Base-by-base conservation (phyloP, 257 asterid genomes). In the Jasminum sambac region DNA sequence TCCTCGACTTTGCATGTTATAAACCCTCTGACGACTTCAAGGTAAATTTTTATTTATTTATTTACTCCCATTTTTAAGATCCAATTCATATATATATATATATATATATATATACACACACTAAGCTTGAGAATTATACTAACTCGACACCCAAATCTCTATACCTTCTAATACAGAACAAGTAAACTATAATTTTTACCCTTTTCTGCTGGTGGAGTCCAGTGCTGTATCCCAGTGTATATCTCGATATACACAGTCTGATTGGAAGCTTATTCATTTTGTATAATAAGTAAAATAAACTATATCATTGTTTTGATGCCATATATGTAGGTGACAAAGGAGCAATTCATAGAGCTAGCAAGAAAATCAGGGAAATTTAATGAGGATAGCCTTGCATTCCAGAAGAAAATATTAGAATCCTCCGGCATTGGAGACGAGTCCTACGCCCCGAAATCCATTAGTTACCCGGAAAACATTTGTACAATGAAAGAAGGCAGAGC, bases 401-500 rank as follows among this genome's bases (percentile, higher is more conserved):
- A 91, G 82, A 84, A 74, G 43, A 80, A 90, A 38, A 91, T 91
- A 55, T 84, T 95, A 39, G 84, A 89, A 9, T 77, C 89, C 46
- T 89, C 99, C 0, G 99, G 99, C 57, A 82, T 95, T 9, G 99
- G 99, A 6, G 87, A 95, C 36, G 96, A 88, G 55, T 91, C 92
- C 17, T 91, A 91, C 67, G 73, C 88, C 63, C 97, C 98, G 7
- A 91, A 75, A 79, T 77, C 95, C 13, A 81, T 95, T 10, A 83
- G 84, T 40, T 85, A 91, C n/a, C 42, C 85, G 19, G 97, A 76
- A 24, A 89, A 84, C 78, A 88, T 86, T 1, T 88, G 95, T 42
- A 91, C 99, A 8, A 95, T 91, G 98, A 91, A 95, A 64, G 97
- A 88, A 50, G 99, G 99, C 12, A 90, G 99, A 1, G 86, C 82